Base-by-base conservation (phyloP, 2,329 filamentous ascomycete species). In the Aaosphaeria arxii region DNA sequence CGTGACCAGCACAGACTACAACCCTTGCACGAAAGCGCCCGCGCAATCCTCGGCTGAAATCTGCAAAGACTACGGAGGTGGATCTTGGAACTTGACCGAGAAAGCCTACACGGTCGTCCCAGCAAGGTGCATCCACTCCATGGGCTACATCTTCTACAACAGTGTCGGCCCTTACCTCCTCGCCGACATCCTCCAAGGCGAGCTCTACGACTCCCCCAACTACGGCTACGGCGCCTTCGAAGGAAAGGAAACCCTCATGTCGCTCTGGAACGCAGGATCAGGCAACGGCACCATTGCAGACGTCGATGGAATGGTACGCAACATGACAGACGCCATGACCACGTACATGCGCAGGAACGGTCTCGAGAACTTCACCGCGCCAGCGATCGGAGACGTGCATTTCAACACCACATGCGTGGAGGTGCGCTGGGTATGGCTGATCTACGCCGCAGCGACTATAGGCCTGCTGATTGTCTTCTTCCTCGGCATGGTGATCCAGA, bases 211-310 rank as follows among this genome's bases (percentile, higher is more conserved):
- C 17, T 24, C 17, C 17, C 17, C 17, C 17, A 24, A 24, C 17
- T 24, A 24, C 17, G 17, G 17, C 17, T 24, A 24, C 17, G 17
- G 17, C 17, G 17, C 17, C 17, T 24, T 24, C 17, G 17, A 24
- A 24, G 44, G 44, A 9, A 39, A 24, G 5, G 48, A 51, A 13
- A 5, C 44, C 11, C 17, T 53, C 6, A 31, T 45, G 31, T 40
- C 51, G 1, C 35, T 53, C 7, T 51, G 41, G 41, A 39, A 51
- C 11, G 51, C 48, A 9, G 51, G 48, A 1, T 44, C 45, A 30
- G 51, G 46, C 11, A 51, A 53, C 31, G 48, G 51, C 1, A 53
- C 49, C 4, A 31, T 54, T 2, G 32, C 47, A 32, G 51, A 54
- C 30, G 33, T 54, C 13, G 35, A 35, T n/a, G 44, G 42, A 4